Evolutionary conservation across 1,284 basidiomycete species (phyloP).

Genomic region (Kalmanozyma brasiliensis): DNA sequence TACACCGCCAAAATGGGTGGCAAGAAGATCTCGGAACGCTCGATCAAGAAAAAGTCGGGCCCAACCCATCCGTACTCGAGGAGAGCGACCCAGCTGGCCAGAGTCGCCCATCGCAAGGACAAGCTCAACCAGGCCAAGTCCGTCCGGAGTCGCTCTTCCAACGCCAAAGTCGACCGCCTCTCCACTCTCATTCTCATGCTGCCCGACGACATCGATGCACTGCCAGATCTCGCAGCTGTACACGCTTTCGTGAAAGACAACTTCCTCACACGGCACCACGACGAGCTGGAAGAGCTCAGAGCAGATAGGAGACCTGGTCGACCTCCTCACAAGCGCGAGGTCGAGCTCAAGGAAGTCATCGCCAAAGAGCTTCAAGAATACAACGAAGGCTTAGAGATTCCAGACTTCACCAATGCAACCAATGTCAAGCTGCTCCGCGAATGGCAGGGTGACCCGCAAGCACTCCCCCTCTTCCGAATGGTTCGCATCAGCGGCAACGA

Average conservation of each 20-base stretch:
- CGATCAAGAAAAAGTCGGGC: conserved; percentile 61
- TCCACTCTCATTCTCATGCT: conserved; percentile 62
- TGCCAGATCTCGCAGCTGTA: conserved; percentile 57
- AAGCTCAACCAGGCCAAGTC: conserved; percentile 51
- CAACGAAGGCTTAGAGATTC: conserved; percentile 59
- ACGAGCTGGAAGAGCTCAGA: conserved; percentile 51
- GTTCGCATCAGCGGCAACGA: conserved; percentile 59
- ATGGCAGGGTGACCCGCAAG: conserved; percentile 65
- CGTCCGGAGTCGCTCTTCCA: conserved; percentile 33
- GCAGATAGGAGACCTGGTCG: conserved; percentile 56
- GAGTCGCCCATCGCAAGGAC: conserved; percentile 53
- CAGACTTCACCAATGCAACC: conserved; percentile 55
- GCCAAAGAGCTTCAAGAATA: conserved; percentile 59
- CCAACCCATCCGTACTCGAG: conserved; percentile 65
- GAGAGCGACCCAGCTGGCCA: conserved; percentile 58
- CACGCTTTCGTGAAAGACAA: conserved; percentile 56
- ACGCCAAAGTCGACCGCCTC: conserved; percentile 62
- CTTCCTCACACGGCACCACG: conserved; percentile 59
- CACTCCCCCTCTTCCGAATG: conserved; percentile 60
- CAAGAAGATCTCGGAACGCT: conserved; percentile 64
- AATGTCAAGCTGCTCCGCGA: conserved; percentile 62
- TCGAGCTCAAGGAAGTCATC: conserved; percentile 53
- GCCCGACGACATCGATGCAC: conserved; percentile 47
- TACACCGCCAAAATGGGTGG: conserved; percentile 47
- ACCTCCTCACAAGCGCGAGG: conserved; percentile 53